Evolutionary conservation across 2,329 filamentous ascomycete species (phyloP), one percentile per base, ranked within the genome.

Genomic region (Pseudogymnoascus sp.): DNA sequence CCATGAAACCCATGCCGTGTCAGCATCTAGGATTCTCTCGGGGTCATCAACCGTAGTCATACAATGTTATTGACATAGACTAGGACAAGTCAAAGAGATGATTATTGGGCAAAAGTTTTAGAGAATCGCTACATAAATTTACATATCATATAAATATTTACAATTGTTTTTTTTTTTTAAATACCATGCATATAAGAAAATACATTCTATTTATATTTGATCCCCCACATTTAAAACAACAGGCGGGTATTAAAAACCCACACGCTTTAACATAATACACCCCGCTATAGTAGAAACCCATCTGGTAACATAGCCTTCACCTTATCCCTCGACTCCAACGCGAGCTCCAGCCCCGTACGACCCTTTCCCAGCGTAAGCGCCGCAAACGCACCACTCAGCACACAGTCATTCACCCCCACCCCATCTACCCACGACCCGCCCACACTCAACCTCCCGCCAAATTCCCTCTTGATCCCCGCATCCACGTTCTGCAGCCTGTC

Each of bases 361-460:
- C 47, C 47, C 28, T 20, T 54, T 12, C 11, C 28, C 4, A 54
- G 9, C 47, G 47, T 14, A 7, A 20, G 1, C 9, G 7, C 47
- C 25, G 33, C n/a, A 54, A 54, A 54, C 7, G 9, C 20, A 33
- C 57, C 57, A 58, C 57, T 58, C 6, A 14, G 8, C 5, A 88
- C 75, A 68, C 80, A 83, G 66, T 83, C 80, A 65, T 79, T 80
- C 47, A 84, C 69, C 6, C 80, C 79, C 2, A 73, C 70, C 2
- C 71, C 71, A 35, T 60, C 35, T 18, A 37, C 57, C 67, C 81
- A 84, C 70, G 79, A 82, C 60, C 76, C 78, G 2, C 82, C 82
- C 1, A 75, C 73, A 1, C 66, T 65, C 12, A 76, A 28, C 50
- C 67, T 70, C 7, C 73, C 72, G 8, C 63, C 63, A 62, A 73